Evolutionary conservation across 169 alveolate species (phyloP).

Genomic region (Plasmodium inui): DNA sequence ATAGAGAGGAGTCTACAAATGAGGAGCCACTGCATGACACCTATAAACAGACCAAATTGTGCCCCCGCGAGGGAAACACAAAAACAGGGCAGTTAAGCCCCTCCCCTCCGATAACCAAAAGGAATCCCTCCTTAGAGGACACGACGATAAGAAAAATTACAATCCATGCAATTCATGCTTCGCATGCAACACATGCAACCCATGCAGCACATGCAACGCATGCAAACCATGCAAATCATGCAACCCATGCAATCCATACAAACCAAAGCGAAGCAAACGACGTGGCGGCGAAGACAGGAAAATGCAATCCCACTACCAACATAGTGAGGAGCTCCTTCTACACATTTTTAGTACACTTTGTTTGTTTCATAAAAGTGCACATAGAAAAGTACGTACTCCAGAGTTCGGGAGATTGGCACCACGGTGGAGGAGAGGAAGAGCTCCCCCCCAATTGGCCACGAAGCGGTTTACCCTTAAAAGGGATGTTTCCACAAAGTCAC

Average conservation of each 20-base stretch:
- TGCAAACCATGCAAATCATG: neutral
- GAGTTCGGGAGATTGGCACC: neutral
- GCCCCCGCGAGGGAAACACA: neutral
- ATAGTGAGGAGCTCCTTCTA: slow-evolving; percentile 1
- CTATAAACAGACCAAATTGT: neutral
- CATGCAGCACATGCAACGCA: no score
- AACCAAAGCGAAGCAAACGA: neutral
- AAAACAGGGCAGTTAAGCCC: neutral
- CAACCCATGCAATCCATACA: neutral
- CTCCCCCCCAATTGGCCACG: neutral
- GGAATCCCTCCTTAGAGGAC: neutral
- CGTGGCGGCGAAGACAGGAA: neutral
- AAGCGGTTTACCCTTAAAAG: neutral
- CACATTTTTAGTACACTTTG: slow-evolving; percentile 43
- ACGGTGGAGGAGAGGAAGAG: neutral
- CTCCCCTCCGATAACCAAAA: neutral
- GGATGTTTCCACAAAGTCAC: neutral
- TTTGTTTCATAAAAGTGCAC: slow-evolving; percentile 36
- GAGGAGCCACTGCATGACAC: neutral
- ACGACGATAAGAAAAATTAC: neutral
- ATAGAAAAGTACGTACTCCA: slow-evolving; percentile 14
- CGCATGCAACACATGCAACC: neutral
- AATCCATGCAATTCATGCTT: neutral
- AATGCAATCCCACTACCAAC: neutral
- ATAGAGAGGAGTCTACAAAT: neutral